Base-by-base conservation (phyloP, 805 yeast genomes). In the Candida rishiriensis region DNA sequence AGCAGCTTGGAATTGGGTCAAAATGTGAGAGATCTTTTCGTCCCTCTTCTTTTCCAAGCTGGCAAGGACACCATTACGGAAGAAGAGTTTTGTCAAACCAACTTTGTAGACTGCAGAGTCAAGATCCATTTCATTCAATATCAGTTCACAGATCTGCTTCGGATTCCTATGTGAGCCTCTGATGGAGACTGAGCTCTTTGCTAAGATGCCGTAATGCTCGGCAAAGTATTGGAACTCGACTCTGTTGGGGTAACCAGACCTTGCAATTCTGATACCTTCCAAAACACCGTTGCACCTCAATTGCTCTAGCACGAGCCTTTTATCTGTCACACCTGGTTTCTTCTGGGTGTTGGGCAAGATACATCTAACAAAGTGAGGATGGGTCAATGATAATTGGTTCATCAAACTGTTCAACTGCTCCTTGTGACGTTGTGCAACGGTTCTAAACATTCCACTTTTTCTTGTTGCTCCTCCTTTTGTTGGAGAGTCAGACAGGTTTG, bases 341-440 rank as follows among this genome's bases (percentile, higher is more conserved):
- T 91, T 90, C 37, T 75, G 70, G 47, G 79, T 78, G 59, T 93
- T 93, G 8, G 99, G 99, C 38, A 93, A 70, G 38, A 93, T 93
- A 63, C 99, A 93, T 54, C 99, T 79, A 18, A 93, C 97, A 61
- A 93, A 93, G 62, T 93, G 98, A 2, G 99, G 99, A 58, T 87
- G 89, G 0, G 99, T 93, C 11, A 78, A 68, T 3, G 79, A 71
- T 16, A 93, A 68, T 50, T 88, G 91, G 5, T 71, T 71, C 82
- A 93, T 80, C 40, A 93, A 70, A 29, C 76, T 74, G 16, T 65
- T 66, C 32, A 91, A 73, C 62, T 93, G 98, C 51, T 87, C 93
- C 55, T 88, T 87, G 60, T 93, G 97, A 45, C 87, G 82, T 50
- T 81, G 86, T 0, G 96, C 90, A 9, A 89, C 91, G 0, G 97